Base-by-base conservation (phyloP, 1,284 basidiomycete species). In the Boletus holoroseus region DNA sequence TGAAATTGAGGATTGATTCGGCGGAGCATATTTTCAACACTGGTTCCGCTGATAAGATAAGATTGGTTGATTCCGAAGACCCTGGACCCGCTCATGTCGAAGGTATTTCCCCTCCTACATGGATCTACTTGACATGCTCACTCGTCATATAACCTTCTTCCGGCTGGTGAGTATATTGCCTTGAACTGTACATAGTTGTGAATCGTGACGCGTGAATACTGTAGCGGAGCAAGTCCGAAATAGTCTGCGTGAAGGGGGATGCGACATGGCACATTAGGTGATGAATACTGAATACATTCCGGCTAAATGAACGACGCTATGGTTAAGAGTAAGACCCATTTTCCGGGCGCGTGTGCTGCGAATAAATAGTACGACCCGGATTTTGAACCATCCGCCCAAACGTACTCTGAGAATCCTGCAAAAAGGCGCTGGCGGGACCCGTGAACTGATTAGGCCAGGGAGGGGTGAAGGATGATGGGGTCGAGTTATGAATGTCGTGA, bases 281-380 rank as follows among this genome's bases (percentile, higher is more conserved):
- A 52, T 47, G 47, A 39, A 24, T 60, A 66, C 31, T 54, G 44
- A 53, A 53, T 59, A 63, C 59, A 66, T 53, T 53, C 50, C 15
- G 36, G 37, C 26, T 44, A 51, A 40, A 49, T 47, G 50, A 40
- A 52, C n/a, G 35, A 43, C 28, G 47, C 15, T 49, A 45, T 41
- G 48, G 42, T 49, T 56, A 67, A 51, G 61, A 56, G 45, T 60
- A 68, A 38, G 64, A 54, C 26, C 64, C 64, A 18, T 62, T 68
- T 54, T 70, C 65, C 30, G 57, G 49, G 39, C 55, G 69, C 38
- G 71, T 64, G 43, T 71, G 69, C 55, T 77, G 77, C 32, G 78
- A 77, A 62, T 81, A 81, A 56, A 81, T 79, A 28, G 78, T 81
- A 58, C 79, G 77, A 47, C 79, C 78, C 3, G 74, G 71, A 53